A percentile compares a stretch with the other conserved stretches of the same genome.
phyloP scores from a whole-genome alignment of 1,284 basidiomycete species.

The Irpex sp. region DNA sequence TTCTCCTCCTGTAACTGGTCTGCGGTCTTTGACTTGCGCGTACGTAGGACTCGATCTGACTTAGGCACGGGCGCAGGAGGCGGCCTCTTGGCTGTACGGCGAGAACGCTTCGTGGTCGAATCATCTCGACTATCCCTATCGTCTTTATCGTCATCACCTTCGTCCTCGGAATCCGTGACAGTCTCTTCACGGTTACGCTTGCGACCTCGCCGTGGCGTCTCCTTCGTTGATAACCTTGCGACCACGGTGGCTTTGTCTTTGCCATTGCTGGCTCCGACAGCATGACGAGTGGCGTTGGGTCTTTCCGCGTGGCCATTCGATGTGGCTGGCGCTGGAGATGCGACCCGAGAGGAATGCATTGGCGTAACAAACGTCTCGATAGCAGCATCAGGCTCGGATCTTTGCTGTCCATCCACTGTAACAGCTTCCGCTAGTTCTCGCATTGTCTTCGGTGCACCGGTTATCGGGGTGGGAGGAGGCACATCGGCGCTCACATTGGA shows the following conservation, averaged over 20 bases:
- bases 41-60: conserved; percentile 47
- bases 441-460: conserved; percentile 54
- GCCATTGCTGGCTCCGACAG: conserved; percentile 4
- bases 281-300: background rate
- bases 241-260: background rate
- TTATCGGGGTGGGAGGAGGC: background rate
- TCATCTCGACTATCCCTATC: background rate
- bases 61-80: conserved; percentile 22
- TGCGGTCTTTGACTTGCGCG: conserved; percentile 47
- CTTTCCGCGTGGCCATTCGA: background rate
- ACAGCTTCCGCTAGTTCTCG: conserved; percentile 56
- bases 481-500: conserved; percentile 17
- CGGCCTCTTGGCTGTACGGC: conserved; percentile 9
- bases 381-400: background rate
- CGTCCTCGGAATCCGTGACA: conserved; percentile 22
- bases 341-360: background rate
- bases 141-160: conserved; percentile 11
- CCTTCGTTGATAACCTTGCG: background rate
- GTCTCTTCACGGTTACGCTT: conserved; percentile 22
- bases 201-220: conserved; percentile 15
- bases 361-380: background rate
- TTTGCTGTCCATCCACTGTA: background rate
- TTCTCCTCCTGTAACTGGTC: conserved; percentile 43
- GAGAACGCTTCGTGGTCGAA: conserved; percentile 21
- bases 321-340: conserved; percentile 4